Base-by-base conservation (phyloP, 805 yeast genomes). In the Alloascoidea africana region DNA sequence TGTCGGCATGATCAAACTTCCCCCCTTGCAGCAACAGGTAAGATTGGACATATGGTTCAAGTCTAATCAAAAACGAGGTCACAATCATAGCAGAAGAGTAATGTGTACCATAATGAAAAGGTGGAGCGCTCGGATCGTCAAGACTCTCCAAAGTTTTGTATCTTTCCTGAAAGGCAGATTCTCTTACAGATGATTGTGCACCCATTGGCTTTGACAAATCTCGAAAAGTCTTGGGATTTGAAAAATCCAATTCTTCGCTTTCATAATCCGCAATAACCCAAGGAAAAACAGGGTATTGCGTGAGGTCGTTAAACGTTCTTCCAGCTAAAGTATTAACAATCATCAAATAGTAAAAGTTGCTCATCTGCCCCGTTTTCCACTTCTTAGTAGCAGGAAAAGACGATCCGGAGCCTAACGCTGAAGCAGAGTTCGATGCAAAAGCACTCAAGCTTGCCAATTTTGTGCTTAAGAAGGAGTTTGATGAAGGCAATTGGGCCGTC, bases 31-130 rank as follows among this genome's bases (percentile, higher is more conserved):
- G 57, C 14, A 82, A 51, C 33, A 83, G 55, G 48, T 80, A 84
- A 0, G 93, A 77, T 38, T 80, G 82, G 2, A 80, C 89, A 55
- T 74, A 82, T 0, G 96, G 96, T 43, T 76, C 70, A 17, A 85
- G 47, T 36, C 96, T 62, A 30, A 85, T 82, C 44, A 85, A 54
- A 46, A 70, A 85, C 0, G 91, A 79, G 0, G 93, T 68, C 2
- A 84, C 94, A 50, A 85, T 84, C 96, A 85, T 86, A 0, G 95
- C 93, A 0, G 94, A 82, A 0, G 94, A 84, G 51, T 85, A 85
- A 53, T 85, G 96, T 0, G 96, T 86, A 2, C 96, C 96, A 49
- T 85, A 85, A 52, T 85, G 94, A 54, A 85, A 85, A 0, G 94
- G 82, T 0, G 86, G 85, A 0, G 84, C 62, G 3, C 58, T 49